Evolutionary conservation across 768 basidiomycete genomes (phyloP), one percentile per base, ranked within the genome.

Genomic region (Termitomyces sp.): DNA sequence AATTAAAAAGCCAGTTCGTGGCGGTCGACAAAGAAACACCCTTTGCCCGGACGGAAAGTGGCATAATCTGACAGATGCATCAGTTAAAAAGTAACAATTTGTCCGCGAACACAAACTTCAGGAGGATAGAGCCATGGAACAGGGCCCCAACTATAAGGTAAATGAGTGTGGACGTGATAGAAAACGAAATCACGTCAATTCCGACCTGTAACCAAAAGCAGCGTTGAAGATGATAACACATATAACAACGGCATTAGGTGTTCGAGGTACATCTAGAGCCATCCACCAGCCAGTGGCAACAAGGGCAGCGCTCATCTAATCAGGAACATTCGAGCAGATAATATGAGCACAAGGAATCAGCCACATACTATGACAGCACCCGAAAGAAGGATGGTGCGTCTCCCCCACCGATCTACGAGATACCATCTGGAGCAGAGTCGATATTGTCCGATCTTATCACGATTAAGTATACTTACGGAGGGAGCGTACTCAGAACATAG

Each of bases 21-120:
- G 93, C 93, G 5, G 95, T 97, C 0, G 93, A 96, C 36, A 97
- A 67, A 7, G 93, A 95, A 26, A 97, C 95, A n/a, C 95, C 95
- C 75, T 97, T 97, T 12, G 93, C 95, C 41, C 96, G 85, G 66
- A 95, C 83, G 18, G 86, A 79, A 46, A 95, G 78, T 12, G 94
- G 94, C 83, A 98, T 88, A 70, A 98, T 96, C 88, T 90, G 62
- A 26, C 30, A 36, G n/a, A 48, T 46, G 30, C 54, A 58, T 62
- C 54, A 52, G 60, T 12, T 13, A 9, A 33, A 51, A 50, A 47
- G 8, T 28, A 50, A 40, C 20, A 14, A 50, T 44, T 33, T 44
- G 4, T 47, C 10, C n/a, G 16, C 28, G 30, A 20, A 13, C 49
- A 61, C 72, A 49, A 55, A 89, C 90, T 77, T 93, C 91, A n/a